Base-by-base conservation (phyloP, 2,329 filamentous ascomycete genomes). In the Xylariales sp. region DNA sequence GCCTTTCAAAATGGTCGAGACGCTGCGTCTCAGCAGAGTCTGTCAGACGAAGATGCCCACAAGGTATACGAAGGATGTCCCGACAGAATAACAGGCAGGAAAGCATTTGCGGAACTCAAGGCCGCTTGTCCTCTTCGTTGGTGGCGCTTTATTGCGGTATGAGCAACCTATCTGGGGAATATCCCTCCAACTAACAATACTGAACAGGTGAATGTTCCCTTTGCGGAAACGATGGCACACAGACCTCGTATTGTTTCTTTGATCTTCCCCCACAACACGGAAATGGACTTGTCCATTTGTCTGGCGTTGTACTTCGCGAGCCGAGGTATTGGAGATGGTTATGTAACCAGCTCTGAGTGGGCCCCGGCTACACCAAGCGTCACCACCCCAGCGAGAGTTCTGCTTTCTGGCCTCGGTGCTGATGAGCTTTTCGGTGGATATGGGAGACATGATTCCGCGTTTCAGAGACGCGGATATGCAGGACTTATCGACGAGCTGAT, bases 371-470 rank as follows among this genome's bases (percentile, higher is more conserved):
- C 42, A 15, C 46, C 42, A 40, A 45, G 7, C 14, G 33, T 40
- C 54, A 71, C 65, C 8, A 89, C 87, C 0, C 68, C 81, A 1
- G 87, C 90, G 1, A 81, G 88, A 21, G 88, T 96, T 1, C 74
- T 98, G 2, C 70, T 98, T 1, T 97, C 93, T 0, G 94, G 93
- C 0, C 76, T 98, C 2, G 93, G 94, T 2, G 94, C 94, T 2
- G 93, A 98, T 55, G 93, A 98, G 63, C 76, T 98, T 2, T 97
- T 98, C 56, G 93, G 87, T 13, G 93, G 93, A 6, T 98, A 98
- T 57, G 81, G 80, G 8, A 81, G 94, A 6, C 93, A 98, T 53
- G 76, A 79, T 3, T 78, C 80, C 4, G 88, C 90, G 0, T 96
- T 85, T 55, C 67, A 72, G 6, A 76, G 83, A 6, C 64, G 67